Percentiles rank a stretch among this genome's conserved stretches.
These are phyloP conservation scores for Cyamopsis tetragonoloba DNA, from an alignment of 306 rosid species.

Conservation along the genomic window DNA sequence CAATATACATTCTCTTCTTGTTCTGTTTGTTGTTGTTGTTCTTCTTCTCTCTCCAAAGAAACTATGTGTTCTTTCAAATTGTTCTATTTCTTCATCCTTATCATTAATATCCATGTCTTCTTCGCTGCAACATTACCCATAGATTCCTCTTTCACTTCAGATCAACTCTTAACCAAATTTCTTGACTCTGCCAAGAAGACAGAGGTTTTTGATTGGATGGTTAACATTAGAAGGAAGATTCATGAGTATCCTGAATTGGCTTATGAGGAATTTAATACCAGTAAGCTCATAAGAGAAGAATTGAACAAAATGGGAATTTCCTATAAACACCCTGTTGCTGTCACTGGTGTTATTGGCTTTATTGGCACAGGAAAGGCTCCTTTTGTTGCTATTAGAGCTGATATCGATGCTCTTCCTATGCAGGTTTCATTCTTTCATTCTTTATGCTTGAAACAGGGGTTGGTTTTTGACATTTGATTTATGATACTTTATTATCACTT, in stretches of 20 bases:
- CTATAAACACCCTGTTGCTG: constrained; percentile 65
- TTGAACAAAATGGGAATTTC: constrained; percentile 57
- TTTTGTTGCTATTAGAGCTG: constrained; percentile 91
- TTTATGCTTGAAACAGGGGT: too few species aligned
- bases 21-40: too few species aligned
- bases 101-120: too few species aligned
- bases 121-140: constrained; percentile 24
- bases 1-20: too few species aligned
- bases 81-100: constrained; percentile 33
- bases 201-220: constrained; percentile 72
- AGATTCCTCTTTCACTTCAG: background rate
- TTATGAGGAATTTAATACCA: constrained; percentile 74
- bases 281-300: constrained; percentile 63
- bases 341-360: constrained; percentile 72
- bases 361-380: constrained; percentile 70
- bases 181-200: constrained; percentile 52
- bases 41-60: too few species aligned
- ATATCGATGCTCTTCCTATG: constrained; percentile 90
- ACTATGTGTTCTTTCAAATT: constrained; percentile 38
- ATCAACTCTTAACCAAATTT: constrained; percentile 22
- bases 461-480: too few species aligned
- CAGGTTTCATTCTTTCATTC: constrained; percentile 38
- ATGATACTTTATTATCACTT: too few species aligned
- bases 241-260: constrained; percentile 83
- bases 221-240: constrained; percentile 70